A percentile compares a stretch with the other conserved stretches of the same genome.
phyloP scores from a whole-genome alignment of 306 rosid genomes.

The Bauhinia variegata region DNA sequence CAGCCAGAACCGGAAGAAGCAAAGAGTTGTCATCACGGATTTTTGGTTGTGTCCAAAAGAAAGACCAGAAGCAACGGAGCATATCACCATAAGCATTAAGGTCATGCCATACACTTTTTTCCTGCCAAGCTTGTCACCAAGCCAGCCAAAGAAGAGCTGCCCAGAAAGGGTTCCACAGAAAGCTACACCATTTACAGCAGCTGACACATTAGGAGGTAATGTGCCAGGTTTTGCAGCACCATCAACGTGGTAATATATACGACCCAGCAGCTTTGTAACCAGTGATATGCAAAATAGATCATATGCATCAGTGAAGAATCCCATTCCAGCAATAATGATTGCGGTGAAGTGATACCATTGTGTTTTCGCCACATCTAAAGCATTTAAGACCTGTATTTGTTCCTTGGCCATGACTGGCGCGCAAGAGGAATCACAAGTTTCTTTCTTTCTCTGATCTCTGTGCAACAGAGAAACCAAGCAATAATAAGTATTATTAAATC shows the following conservation, averaged over 20 bases:
- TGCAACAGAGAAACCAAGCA: constrained; percentile 28
- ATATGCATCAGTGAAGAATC: constrained; percentile 85
- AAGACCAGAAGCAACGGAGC: constrained; percentile 73
- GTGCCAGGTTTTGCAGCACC: constrained; percentile 59
- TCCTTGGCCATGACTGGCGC: constrained; percentile 48
- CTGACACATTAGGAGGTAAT: constrained; percentile 70
- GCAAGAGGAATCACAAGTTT: background rate
- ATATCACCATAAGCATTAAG: constrained; percentile 64
- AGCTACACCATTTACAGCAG: constrained; percentile 77
- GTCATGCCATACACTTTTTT: constrained; percentile 79
- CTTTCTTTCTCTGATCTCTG: constrained; percentile 33
- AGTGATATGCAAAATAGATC: constrained; percentile 75
- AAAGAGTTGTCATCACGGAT: constrained; percentile 67
- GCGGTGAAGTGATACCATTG: constrained; percentile 85
- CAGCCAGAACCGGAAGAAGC: constrained; percentile 82
- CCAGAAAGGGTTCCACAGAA: constrained; percentile 70
- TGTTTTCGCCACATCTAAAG: constrained; percentile 72
- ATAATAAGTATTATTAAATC: background rate
- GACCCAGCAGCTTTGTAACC: constrained; percentile 76
- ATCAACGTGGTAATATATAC: constrained; percentile 71
- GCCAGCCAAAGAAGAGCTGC: constrained; percentile 87
- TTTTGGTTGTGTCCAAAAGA: constrained; percentile 60
- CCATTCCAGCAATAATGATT: constrained; percentile 76
- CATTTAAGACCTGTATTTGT: constrained; percentile 58
- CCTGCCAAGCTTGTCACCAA: constrained; percentile 76